phyloP scores from a whole-genome alignment of 225 moss, liverwort and hornwort species.

The Climacium dendroides region DNA sequence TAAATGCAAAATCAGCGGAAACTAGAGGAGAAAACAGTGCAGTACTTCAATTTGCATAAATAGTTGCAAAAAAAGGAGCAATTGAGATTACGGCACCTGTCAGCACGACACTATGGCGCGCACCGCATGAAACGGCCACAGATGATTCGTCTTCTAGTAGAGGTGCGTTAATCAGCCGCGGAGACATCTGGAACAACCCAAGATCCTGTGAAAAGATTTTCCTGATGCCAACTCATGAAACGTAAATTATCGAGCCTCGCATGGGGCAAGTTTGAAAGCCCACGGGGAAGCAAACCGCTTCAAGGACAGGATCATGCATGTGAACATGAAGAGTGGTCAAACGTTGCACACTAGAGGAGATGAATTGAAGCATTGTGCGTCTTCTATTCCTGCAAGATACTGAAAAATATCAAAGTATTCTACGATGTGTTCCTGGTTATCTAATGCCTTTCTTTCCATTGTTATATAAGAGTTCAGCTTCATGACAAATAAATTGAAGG shows the following conservation, averaged over 20 bases:
- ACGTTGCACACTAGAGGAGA: too few relatives aligned
- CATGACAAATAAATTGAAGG: too few relatives aligned
- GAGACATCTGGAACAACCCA: slow-evolving; percentile 53
- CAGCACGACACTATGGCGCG: slow-evolving; percentile 75
- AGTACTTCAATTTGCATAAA: not conserved
- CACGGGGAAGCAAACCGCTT: not conserved
- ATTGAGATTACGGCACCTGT: slow-evolving; percentile 36
- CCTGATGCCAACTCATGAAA: not conserved
- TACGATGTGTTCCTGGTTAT: too few relatives aligned
- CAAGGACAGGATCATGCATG: too few relatives aligned
- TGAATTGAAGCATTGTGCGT: too few relatives aligned
- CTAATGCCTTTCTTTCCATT: too few relatives aligned
- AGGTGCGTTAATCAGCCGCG: slow-evolving; percentile 66
- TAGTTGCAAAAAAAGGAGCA: not conserved
- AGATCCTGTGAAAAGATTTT: not conserved
- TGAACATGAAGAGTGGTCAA: too few relatives aligned
- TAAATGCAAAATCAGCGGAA: not conserved
- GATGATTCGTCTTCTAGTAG: slow-evolving; percentile 58
- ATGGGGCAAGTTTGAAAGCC: not conserved
- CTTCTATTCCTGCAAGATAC: too few relatives aligned
- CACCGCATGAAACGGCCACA: slow-evolving; percentile 72
- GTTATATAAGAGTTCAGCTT: too few relatives aligned
- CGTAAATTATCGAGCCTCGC: not conserved
- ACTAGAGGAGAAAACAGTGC: not conserved
- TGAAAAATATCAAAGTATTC: too few relatives aligned